phyloP scores from a whole-genome alignment of 768 basidiomycete genomes.

The Kwoniella botswanensis region DNA sequence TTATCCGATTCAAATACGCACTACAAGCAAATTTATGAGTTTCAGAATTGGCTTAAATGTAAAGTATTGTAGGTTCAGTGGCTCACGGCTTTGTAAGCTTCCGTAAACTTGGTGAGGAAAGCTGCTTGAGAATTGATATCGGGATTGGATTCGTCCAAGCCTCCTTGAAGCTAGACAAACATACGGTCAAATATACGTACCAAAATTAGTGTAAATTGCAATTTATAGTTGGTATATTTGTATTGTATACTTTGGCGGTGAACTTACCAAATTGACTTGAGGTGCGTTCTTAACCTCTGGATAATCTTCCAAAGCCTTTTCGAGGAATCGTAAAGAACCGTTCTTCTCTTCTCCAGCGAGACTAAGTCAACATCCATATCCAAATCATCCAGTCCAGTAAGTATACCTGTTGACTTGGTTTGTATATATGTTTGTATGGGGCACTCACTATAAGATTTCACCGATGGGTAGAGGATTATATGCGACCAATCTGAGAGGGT shows the following conservation, averaged over 20 bases:
- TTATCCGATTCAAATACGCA: conserved; percentile 16
- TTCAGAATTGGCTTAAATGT: too few species aligned
- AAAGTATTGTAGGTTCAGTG: neutral
- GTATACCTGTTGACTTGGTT: too few species aligned
- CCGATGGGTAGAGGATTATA: conserved; percentile 20
- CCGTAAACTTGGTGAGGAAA: neutral
- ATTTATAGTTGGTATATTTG: too few species aligned
- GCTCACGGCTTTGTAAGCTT: conserved; percentile 11
- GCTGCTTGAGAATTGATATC: conserved; percentile 2
- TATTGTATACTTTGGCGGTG: too few species aligned
- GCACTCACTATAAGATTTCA: conserved; percentile 25
- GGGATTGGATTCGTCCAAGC: neutral
- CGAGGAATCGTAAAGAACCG: conserved; percentile 18
- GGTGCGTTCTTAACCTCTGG: conserved; percentile 7
- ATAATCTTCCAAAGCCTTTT: conserved; percentile 4
- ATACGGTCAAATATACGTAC: too few species aligned
- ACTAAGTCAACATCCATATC: neutral
- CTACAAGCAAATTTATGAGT: neutral
- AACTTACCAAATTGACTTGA: conserved; percentile 1
- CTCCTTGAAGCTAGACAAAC: conserved; percentile 6
- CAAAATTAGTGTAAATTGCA: too few species aligned
- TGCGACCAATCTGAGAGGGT: conserved; percentile 11
- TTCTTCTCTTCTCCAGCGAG: conserved; percentile 15
- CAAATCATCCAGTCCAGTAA: neutral
- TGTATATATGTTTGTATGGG: too few species aligned